Percentiles rank a stretch among this genome's conserved stretches.
These are phyloP conservation scores for Puccinia coronata DNA, from an alignment of 1,284 basidiomycete species.

Conservation along the genomic window DNA sequence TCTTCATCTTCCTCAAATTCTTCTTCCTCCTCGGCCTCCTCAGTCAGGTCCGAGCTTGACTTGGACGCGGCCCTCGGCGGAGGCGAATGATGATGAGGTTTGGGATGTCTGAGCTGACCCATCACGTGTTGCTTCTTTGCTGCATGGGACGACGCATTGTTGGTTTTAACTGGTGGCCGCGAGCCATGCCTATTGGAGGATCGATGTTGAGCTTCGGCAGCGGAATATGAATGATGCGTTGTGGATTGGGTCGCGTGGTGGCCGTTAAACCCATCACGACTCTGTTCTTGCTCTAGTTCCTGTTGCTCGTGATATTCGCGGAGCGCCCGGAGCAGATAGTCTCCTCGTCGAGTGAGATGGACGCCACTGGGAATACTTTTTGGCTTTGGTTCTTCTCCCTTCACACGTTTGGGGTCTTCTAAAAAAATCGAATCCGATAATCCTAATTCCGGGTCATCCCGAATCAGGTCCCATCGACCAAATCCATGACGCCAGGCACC, in stretches of 20 bases:
- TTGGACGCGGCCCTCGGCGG: constrained; percentile 61
- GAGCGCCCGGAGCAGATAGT: constrained; percentile 85
- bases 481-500: constrained; percentile 93
- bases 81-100: constrained; percentile 65
- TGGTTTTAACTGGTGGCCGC: constrained; percentile 18
- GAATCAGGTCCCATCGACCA: constrained; percentile 94
- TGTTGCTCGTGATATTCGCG: constrained; percentile 86
- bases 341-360: constrained; percentile 92
- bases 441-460: constrained; percentile 78
- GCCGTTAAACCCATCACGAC: constrained; percentile 26
- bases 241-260: not conserved
- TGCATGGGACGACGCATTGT: constrained; percentile 64
- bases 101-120: not conserved
- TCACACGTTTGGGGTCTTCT: constrained; percentile 79
- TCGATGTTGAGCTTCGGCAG: constrained; percentile 39
- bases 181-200: constrained; percentile 35
- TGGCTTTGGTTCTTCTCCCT: constrained; percentile 65
- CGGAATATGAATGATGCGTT: constrained; percentile 42
- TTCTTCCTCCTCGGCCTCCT: constrained; percentile 38
- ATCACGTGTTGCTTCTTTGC: constrained; percentile 55
- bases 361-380: constrained; percentile 91
- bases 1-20: constrained; percentile 53
- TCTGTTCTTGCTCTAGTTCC: constrained; percentile 25
- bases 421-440: constrained; percentile 94
- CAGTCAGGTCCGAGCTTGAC: constrained; percentile 57